Base-by-base conservation (phyloP, 2,329 filamentous ascomycete genomes). In the Cadophora sp. region DNA sequence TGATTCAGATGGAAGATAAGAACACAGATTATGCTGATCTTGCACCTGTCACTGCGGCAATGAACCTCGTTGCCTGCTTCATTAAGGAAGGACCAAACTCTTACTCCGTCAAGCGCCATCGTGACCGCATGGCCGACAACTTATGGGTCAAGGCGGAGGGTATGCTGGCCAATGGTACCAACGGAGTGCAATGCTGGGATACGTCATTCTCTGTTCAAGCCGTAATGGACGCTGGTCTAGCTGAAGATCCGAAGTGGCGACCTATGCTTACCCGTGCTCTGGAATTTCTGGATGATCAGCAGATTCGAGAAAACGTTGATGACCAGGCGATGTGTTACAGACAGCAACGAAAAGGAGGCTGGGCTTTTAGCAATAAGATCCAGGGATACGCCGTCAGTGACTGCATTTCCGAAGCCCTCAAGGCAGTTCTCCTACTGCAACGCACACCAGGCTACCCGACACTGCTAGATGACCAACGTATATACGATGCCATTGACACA, bases 161-260 rank as follows among this genome's bases (percentile, higher is more conserved):
- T 6, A 93, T 99, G 92, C 85, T 98, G 59, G 91, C 91, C 80
- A 97, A 97, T 75, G 96, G 96, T 46, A 99, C 96, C 9, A 98
- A 99, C 74, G 96, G 96, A n/a, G 94, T 98, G 1, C 96, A 99
- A 79, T 92, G 90, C 72, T 99, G 96, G 96, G 96, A 99, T 77
- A 99, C 96, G 0, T 87, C 94, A 0, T 98, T 98, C 77, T 82
- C 91, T 22, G 93, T 97, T 40, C 94, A 97, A 79, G 91, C 92
- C 0, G 87, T 92, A 6, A 87, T 93, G 63, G 92, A 93, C 60
- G 90, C 92, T 7, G 93, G 92, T 0, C 86, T 97, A 29, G 90
- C 91, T n/a, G 82, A 89, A 34, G 89, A 97, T 59, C 84, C 89
- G 14, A 89, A 90, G 74, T 97, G 92, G 89, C 87, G 86, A 48